Evolutionary conservation across 805 yeast genomes (phyloP).

Genomic region (Metschnikowia corniflorae): DNA sequence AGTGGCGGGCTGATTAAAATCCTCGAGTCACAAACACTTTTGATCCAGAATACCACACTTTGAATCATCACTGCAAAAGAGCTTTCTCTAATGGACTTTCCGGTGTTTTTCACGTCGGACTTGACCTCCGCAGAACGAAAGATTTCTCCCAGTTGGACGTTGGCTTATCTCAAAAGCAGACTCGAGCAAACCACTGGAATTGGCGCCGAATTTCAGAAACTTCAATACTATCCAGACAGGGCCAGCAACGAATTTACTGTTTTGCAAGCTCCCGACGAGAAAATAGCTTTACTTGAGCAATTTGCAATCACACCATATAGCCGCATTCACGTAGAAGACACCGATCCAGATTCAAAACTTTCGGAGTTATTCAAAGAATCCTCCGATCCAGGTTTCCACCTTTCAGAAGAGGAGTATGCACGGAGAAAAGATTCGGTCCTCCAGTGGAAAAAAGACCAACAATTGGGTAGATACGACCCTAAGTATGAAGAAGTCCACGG

Average conservation of each 20-base stretch:
- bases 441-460: conserved; percentile 68
- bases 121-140: conserved; percentile 69
- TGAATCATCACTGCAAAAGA: too few relatives aligned
- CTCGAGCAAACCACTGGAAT: conserved; percentile 75
- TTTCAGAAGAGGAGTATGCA: conserved; percentile 62
- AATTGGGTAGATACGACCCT: conserved; percentile 73
- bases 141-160: conserved; percentile 58
- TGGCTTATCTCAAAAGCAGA: conserved; percentile 48
- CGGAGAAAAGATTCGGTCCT: conserved; percentile 59
- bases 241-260: conserved; percentile 34
- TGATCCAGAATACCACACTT: too few relatives aligned
- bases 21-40: too few relatives aligned
- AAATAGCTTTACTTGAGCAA: conserved; percentile 19
- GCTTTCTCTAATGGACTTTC: conserved; percentile 35
- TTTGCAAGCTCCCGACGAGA: conserved; percentile 21
- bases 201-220: conserved; percentile 51
- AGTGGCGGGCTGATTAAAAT: too few relatives aligned
- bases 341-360: conserved; percentile 50
- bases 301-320: conserved; percentile 37
- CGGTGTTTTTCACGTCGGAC: conserved; percentile 57
- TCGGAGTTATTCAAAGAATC: conserved; percentile 32
- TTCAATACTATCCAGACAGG: conserved; percentile 43
- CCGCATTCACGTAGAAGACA: conserved; percentile 57
- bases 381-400: conserved; percentile 34
- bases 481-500: conserved; percentile 33